phyloP scores from a whole-genome alignment of 2,329 filamentous ascomycete species.

The Venturia nashicola region DNA sequence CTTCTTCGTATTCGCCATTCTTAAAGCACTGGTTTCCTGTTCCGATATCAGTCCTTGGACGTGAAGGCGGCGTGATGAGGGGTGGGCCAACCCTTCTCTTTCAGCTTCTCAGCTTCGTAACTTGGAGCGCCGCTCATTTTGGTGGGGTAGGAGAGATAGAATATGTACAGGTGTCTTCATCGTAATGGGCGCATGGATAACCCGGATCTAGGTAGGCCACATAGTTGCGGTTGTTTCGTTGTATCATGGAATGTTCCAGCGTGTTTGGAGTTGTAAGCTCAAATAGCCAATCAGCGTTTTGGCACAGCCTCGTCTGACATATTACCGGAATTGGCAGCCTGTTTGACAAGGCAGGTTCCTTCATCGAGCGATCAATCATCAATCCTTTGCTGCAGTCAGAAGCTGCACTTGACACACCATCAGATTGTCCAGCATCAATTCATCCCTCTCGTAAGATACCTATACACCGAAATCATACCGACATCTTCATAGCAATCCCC shows the following conservation, averaged over 20 bases:
- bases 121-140: background rate
- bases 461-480: constrained; percentile 43
- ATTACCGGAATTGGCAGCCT: background rate
- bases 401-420: background rate
- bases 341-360: background rate
- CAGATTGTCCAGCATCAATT: background rate
- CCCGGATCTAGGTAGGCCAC: background rate
- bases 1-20: constrained; percentile 49
- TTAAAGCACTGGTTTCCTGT: constrained; percentile 53
- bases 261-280: background rate
- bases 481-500: constrained; percentile 97
- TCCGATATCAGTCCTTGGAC: background rate
- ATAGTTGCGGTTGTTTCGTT: background rate
- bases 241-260: background rate
- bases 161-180: background rate
- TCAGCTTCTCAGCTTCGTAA: constrained; percentile 3
- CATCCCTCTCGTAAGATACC: background rate
- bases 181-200: background rate
- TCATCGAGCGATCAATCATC: background rate
- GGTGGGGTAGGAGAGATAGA: background rate
- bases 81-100: background rate
- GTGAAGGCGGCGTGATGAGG: background rate
- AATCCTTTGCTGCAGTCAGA: background rate
- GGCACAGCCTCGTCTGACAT: background rate
- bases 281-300: background rate